A percentile compares a stretch with the other conserved stretches of the same genome.
These are phyloP conservation scores for Vanrija sp. DNA, from an alignment of 1,284 basidiomycete genomes.

Conservation along the genomic window DNA sequence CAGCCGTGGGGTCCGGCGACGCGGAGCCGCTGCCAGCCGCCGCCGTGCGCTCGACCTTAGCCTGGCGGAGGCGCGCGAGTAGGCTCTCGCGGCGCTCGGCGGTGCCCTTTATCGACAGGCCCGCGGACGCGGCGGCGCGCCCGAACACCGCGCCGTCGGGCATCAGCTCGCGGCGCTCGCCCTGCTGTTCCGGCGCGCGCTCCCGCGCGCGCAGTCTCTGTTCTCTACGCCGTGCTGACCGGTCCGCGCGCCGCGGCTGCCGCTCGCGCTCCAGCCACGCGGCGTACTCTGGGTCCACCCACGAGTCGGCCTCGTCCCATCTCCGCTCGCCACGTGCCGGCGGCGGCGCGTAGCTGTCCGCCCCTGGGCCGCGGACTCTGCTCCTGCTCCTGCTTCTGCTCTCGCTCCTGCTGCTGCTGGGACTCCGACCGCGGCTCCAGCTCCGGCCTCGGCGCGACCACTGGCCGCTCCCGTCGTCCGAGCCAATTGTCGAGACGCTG, in stretches of 20 bases:
- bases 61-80: conserved; percentile 13
- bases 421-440: neutral
- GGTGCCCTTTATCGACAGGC: conserved; percentile 11
- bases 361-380: neutral
- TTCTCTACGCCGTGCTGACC: neutral
- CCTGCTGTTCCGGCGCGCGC: neutral
- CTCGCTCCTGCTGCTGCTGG: too few relatives aligned
- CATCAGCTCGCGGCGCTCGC: neutral
- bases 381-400: neutral
- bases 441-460: neutral
- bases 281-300: conserved; percentile 40
- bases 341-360: conserved; percentile 29
- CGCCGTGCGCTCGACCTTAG: neutral
- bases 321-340: conserved; percentile 20
- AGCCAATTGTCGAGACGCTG: neutral
- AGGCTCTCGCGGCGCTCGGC: conserved; percentile 15
- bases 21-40: neutral
- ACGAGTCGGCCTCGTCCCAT: conserved; percentile 43
- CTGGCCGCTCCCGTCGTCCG: too few relatives aligned
- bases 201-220: neutral
- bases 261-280: neutral
- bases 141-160: neutral
- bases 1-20: neutral
- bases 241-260: conserved; percentile 4
- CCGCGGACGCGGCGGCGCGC: conserved; percentile 8